Evolutionary conservation across 2,329 filamentous ascomycete genomes (phyloP), one percentile per base, ranked within the genome.

Genomic region (Diaporthe sp.): DNA sequence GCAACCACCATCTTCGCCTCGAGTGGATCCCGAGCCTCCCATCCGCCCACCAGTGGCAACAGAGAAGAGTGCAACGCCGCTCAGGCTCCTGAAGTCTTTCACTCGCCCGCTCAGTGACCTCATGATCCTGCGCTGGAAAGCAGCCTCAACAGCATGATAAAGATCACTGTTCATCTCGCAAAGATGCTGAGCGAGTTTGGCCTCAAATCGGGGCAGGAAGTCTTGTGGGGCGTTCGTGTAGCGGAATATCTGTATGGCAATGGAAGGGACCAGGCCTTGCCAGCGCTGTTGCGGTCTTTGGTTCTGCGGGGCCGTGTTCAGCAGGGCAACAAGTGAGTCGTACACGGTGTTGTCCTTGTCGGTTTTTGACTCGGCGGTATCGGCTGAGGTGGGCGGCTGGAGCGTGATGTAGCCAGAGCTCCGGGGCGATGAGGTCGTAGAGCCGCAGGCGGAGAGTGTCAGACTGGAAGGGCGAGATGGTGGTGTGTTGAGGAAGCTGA

Each of bases 241-340:
- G n/a, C 90, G 88, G 82, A 90, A 89, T 34, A 92, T 90, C 82
- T 92, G 88, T 15, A 91, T 83, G 1, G 90, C 89, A 80, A 91
- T 85, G 2, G 88, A 86, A 4, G 89, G 86, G 3, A 87, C 87
- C 76, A 91, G 86, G 5, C 84, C 84, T 77, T 87, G 85, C 90
- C 90, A 92, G 72, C 88, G 86, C 58, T 86, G 84, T 12, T 84
- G 80, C 31, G 87, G 85, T 28, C 84, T 84, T 17, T 84, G 81
- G 17, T 84, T 83, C 1, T 85, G 81, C 0, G 86, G 83, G 0
- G 88, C 87, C 7, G 88, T 89, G 76, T 91, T 88, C 17, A 92
- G 85, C 10, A 92, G 83, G 1, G 89, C 88, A 10, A 90, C 85
- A 1, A 92, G 86, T 0, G 88, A 88, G 75, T 84, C 85, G 81